Evolutionary conservation across 768 basidiomycete genomes (phyloP), one percentile per base, ranked within the genome.

Genomic region (Psilocybe cubensis): DNA sequence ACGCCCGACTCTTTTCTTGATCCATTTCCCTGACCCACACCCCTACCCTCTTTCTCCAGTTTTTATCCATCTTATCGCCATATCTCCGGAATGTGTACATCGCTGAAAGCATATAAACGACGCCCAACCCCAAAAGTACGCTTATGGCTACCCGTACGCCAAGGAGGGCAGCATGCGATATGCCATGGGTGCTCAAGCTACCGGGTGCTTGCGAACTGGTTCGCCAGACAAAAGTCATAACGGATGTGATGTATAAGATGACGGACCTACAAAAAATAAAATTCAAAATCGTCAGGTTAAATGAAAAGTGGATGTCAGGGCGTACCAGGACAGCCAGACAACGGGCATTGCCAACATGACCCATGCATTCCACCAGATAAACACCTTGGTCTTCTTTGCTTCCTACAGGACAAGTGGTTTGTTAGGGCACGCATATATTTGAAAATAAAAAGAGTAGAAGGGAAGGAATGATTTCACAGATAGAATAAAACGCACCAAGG

Each of bases 211-310:
- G 35, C 12, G 35, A 38, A 11, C 81, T 82, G 0, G 78, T 77
- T 24, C 80, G 75, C 86, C 84, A 88, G 50, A 87, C 75, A 57
- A 79, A 87, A 2, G 82, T 71, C 66, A 87, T 78, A 61, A 88
- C 84, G 23, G 83, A 79, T 14, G 76, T 66, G 47, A 82, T 62
- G 65, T 87, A 65, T 24, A 83, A 69, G 18, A 85, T 77, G 62
- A 88, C 80, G 1, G 86, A 84, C 82, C 82, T 83, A 23, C 81
- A 82, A 27, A 29, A 24, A 28, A 18, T 49, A 9, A 12, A 14
- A 18, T 12, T 28, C 24, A 29, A 42, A 20, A n/a, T 53, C 4
- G 28, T 11, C n/a, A n/a, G 18, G 20, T 40, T 18, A 24, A 21
- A 44, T 20, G 42, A 40, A 17, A 14, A 18, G 27, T 18, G 12